A percentile compares a stretch with the other conserved stretches of the same genome.
Conservation (phyloP, 2,329 filamentous ascomycete genomes). For the Arachnomyces sp. region DNA sequence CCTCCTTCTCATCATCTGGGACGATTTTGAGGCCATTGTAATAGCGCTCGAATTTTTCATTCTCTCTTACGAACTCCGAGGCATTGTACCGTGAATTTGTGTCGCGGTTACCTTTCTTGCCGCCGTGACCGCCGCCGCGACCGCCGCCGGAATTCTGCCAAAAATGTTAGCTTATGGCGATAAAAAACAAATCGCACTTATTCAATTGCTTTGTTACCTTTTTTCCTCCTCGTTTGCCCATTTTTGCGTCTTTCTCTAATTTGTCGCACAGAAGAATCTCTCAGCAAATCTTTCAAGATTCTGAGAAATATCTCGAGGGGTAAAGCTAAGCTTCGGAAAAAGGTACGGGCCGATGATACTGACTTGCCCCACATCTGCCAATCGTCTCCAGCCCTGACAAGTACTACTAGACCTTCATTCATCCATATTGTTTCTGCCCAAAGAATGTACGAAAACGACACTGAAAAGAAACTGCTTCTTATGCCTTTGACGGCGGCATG, state of each 20-base stretch:
- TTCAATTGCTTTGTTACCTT: slow-evolving; percentile 15
- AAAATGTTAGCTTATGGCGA: background rate
- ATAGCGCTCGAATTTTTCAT: slow-evolving; percentile 77
- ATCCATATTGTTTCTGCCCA: no score
- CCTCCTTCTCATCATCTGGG: slow-evolving; percentile 65
- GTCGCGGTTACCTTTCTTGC: slow-evolving; percentile 35
- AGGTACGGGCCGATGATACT: no score
- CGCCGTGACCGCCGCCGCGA: slow-evolving; percentile 39
- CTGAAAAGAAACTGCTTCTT: no score
- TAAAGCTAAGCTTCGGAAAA: no score
- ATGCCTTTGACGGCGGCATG: no score
- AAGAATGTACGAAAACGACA: no score
- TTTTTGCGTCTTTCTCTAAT: slow-evolving; percentile 4
- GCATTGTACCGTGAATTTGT: slow-evolving; percentile 42
- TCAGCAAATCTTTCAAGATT: no score
- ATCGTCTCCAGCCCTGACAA: no score
- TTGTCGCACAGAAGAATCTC: no score
- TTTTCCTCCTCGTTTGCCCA: slow-evolving; percentile 25
- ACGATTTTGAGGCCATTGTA: slow-evolving; percentile 75
- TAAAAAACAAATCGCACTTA: background rate
- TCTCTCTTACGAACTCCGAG: slow-evolving; percentile 63
- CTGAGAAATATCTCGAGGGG: no score
- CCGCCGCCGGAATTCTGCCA: slow-evolving; percentile 15
- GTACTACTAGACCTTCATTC: no score
- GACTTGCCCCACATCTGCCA: no score